Evolutionary conservation across 768 basidiomycete genomes (phyloP), one percentile per base, ranked within the genome.

Genomic region (Rhizopogon sp.): DNA sequence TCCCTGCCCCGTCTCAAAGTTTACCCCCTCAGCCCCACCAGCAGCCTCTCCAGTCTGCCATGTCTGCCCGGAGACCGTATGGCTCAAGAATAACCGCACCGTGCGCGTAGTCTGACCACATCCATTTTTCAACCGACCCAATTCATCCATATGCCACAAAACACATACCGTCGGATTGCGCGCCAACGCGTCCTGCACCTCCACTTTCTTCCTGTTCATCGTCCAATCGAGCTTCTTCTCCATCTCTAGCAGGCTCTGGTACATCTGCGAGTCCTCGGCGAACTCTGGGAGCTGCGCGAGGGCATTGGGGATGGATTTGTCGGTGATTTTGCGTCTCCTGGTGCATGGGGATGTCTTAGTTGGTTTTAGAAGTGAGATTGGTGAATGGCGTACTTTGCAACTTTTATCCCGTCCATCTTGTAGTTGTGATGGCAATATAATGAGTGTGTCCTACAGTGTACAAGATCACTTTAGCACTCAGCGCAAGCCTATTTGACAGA

Each of bases 181-280:
- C 20, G 80, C 80, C 44, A 95, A 66, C n/a, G 92, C 84, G 65
- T 98, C 94, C 65, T 93, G 90, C 33, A 98, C 85, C 66, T 98
- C 94, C 9, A 87, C 87, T 61, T 80, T 84, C 72, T 96, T 96
- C 66, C 95, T 78, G 66, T 84, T 85, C 78, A 95, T 88, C 3
- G 93, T 95, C 95, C 95, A 97, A 70, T 98, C 94, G 14, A 98
- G 74, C 66, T 88, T 90, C 55, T 89, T 81, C 67, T 97, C 94
- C 84, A 91, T 91, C 60, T 89, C 87, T 28, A 94, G 70, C 40
- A 97, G 74, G 62, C 90, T 85, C 56, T 86, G 83, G 70, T 96
- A 97, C 81, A 95, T 90, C 55, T 75, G 76, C 22, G 91, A 91
- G 67, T 96, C 93, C 62, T 82, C 79, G 1, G 87, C 81, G 64